A percentile compares a stretch with the other conserved stretches of the same genome.
These are phyloP conservation scores for Hypoxylon sp. DNA, from an alignment of 2,329 filamentous ascomycete species.

Conservation along the genomic window DNA sequence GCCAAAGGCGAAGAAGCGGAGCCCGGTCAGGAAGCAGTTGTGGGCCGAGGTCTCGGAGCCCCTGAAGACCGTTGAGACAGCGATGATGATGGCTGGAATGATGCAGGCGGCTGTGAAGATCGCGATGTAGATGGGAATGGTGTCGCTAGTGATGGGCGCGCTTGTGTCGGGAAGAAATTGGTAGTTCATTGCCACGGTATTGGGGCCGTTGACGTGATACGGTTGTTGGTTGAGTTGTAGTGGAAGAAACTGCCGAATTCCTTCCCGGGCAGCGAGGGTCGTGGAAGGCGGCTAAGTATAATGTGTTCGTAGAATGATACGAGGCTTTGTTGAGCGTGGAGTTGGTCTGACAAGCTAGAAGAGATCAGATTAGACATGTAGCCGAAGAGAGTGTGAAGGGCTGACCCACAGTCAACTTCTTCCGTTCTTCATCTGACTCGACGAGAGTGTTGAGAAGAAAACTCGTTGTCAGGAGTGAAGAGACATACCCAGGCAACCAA, in stretches of 20 bases:
- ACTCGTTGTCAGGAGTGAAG: neutral
- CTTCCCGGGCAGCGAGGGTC: neutral
- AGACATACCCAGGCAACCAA: neutral
- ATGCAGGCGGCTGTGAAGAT: slow-evolving; percentile 20
- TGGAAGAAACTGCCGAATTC: neutral
- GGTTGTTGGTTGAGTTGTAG: neutral
- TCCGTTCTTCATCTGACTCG: too few relatives aligned
- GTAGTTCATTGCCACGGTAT: neutral
- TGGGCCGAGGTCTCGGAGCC: slow-evolving; percentile 18
- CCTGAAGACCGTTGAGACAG: neutral
- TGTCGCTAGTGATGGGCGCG: neutral
- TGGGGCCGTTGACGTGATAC: neutral
- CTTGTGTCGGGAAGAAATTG: neutral
- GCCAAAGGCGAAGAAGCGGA: slow-evolving; percentile 36
- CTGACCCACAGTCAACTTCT: slow-evolving; percentile 1
- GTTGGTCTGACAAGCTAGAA: neutral
- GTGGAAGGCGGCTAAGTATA: neutral
- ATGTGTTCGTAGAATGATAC: neutral
- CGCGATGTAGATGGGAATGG: neutral
- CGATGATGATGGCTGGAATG: slow-evolving; percentile 9
- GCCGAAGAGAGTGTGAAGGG: neutral
- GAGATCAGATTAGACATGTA: neutral
- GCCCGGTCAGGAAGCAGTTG: slow-evolving; percentile 5
- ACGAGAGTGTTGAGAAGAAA: neutral
- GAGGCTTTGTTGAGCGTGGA: neutral